Conservation (phyloP, 2,329 filamentous ascomycete genomes). For the Neofusicoccum sp. region DNA sequence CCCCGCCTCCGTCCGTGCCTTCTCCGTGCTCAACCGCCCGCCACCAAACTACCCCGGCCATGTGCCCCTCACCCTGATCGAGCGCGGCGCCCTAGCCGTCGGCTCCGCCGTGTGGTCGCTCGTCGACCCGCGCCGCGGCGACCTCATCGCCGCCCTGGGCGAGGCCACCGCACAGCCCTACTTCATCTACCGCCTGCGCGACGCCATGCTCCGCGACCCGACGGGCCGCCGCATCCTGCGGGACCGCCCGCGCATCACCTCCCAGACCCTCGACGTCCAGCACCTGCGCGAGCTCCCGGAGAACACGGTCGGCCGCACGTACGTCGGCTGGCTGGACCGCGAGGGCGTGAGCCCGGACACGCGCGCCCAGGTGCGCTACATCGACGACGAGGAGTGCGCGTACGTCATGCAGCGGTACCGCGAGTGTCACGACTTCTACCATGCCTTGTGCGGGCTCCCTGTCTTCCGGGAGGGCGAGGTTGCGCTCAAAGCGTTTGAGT, state of each 20-base stretch:
- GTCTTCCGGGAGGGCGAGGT: conserved; percentile 94
- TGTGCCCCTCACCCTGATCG: conserved; percentile 79
- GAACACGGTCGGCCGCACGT: conserved; percentile 77
- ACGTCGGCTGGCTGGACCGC: conserved; percentile 88
- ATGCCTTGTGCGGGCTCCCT: conserved; percentile 88
- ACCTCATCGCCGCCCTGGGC: conserved; percentile 91
- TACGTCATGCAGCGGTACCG: conserved; percentile 99
- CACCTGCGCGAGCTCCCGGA: conserved; percentile 71
- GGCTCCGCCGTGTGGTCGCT: conserved; percentile 64
- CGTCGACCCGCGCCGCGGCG: conserved; percentile 78
- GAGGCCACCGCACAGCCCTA: conserved; percentile 93
- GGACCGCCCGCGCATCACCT: conserved; percentile 85
- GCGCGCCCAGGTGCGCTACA: conserved; percentile 78
- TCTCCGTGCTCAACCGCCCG: conserved; percentile 85
- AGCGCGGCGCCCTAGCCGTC: conserved; percentile 71
- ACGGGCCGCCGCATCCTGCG: conserved; percentile 91
- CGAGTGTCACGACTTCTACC: conserved; percentile 97
- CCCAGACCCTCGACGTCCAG: conserved; percentile 66
- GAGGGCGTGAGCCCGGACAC: conserved; percentile 95
- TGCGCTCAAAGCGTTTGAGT: conserved; percentile 97
- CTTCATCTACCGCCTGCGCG: conserved; percentile 89
- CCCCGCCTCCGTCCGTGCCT: conserved; percentile 39
- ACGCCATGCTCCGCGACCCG: conserved; percentile 82
- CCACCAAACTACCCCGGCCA: conserved; percentile 88
- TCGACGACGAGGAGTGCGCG: conserved; percentile 92